phyloP scores from a whole-genome alignment of 1,284 basidiomycete species.

The Apiotrichum siamense region DNA sequence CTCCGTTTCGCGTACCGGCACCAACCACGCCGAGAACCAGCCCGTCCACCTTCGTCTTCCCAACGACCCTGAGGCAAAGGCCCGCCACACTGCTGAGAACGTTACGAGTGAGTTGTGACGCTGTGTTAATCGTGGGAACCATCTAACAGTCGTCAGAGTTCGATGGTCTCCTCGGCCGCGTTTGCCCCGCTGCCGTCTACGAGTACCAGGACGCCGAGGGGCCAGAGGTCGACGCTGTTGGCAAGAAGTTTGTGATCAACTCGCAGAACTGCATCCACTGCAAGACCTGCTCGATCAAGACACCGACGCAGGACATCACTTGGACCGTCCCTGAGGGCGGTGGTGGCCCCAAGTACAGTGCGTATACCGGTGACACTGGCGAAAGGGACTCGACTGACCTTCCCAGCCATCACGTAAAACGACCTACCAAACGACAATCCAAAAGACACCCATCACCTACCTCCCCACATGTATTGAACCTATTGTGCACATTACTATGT shows the following conservation, averaged over 20 bases:
- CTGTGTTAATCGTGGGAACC: too few relatives aligned
- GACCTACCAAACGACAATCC: neutral
- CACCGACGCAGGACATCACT: constrained; percentile 85
- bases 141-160: constrained; percentile 52
- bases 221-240: constrained; percentile 54
- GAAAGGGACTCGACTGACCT: neutral
- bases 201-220: constrained; percentile 75
- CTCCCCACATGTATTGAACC: constrained; percentile 2
- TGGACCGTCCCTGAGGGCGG: constrained; percentile 88
- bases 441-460: neutral
- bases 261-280: constrained; percentile 66
- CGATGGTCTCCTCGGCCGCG: constrained; percentile 78
- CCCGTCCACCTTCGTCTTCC: constrained; percentile 77
- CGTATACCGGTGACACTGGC: constrained; percentile 36
- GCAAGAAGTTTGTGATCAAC: constrained; percentile 93
- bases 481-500: constrained; percentile 1
- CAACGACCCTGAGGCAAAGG: constrained; percentile 50
- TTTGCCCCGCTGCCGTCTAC: constrained; percentile 94
- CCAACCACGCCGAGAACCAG: constrained; percentile 95
- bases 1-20: constrained; percentile 82
- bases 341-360: constrained; percentile 88
- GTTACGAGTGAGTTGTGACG: constrained; percentile 50
- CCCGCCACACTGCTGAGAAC: constrained; percentile 70
- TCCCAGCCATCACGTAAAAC: constrained; percentile 21
- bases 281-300: constrained; percentile 87